phyloP scores from a whole-genome alignment of 1,139 yeast species.

The Suhomyces bribrorum region DNA sequence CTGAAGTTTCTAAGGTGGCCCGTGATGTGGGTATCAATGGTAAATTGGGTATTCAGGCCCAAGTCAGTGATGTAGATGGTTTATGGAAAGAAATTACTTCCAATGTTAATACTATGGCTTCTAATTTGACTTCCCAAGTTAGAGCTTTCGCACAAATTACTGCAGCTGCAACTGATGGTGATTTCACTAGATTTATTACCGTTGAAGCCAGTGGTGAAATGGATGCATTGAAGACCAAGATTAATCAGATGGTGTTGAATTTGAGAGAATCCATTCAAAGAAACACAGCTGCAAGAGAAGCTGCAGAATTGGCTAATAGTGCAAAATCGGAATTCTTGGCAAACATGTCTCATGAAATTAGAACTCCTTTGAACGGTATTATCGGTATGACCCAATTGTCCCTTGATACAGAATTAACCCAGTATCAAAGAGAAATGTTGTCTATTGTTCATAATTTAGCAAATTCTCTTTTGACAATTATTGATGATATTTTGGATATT shows the following conservation, averaged over 20 bases:
- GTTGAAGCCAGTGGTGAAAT: slow-evolving; percentile 92
- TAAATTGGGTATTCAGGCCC: slow-evolving; percentile 88
- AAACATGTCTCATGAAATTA: slow-evolving; percentile 87
- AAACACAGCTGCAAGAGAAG: slow-evolving; percentile 90
- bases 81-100: slow-evolving; percentile 90
- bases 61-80: slow-evolving; percentile 88
- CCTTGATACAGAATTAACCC: slow-evolving; percentile 81
- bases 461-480: slow-evolving; percentile 77
- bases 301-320: slow-evolving; percentile 85
- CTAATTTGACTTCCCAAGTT: slow-evolving; percentile 86
- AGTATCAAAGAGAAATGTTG: slow-evolving; percentile 87
- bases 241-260: slow-evolving; percentile 88
- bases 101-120: slow-evolving; percentile 93
- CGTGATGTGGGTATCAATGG: slow-evolving; percentile 93
- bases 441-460: slow-evolving; percentile 86
- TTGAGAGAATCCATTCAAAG: slow-evolving; percentile 86
- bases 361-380: slow-evolving; percentile 92
- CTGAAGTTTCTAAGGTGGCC: slow-evolving; percentile 87
- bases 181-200: slow-evolving; percentile 83
- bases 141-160: slow-evolving; percentile 93
- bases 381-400: slow-evolving; percentile 92
- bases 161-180: slow-evolving; percentile 93
- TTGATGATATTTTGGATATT: slow-evolving; percentile 86
- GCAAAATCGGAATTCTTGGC: slow-evolving; percentile 92
- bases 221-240: slow-evolving; percentile 89